Evolutionary conservation across 305 asterid species (phyloP), one percentile per base, ranked within the genome.

Genomic region (Plantago coronopus): DNA sequence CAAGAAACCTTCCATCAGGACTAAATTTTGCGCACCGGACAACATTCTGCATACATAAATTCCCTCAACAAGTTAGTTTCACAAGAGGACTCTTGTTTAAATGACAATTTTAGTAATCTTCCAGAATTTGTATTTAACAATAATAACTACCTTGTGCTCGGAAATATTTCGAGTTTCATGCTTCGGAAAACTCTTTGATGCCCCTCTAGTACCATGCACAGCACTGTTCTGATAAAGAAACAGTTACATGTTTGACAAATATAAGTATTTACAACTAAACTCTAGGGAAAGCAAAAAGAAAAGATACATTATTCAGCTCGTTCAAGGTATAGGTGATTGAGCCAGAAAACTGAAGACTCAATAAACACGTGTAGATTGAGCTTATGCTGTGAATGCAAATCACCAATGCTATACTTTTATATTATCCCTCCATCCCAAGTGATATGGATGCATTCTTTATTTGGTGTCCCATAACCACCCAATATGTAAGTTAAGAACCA

Each of bases 21-120:
- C 96, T 89, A 61, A 86, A 86, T 75, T 87, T 86, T 70, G 95
- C 96, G 72, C 95, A 89, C 75, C 91, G 83, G 44, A 91, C 94
- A 42, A 76, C 85, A 74, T 78, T 86, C 96, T 89, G 57, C 57
- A 40, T 57, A 58, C 22, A 13, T 19, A 23, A 71, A 59, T 67
- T 27, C 53, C 50, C 48, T 17, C 17, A 25, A 0, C 14, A 6
- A 13, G 19, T 47, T 55, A 49, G 61, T 48, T 59, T 72, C 61
- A 67, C 38, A 67, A 46, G 16, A 68, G 64, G 37, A 63, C 21
- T 54, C 54, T 22, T 44, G 44, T 25, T 53, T 49, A 70, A 43
- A 16, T 56, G 42, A 57, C 43, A 74, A 67, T 18, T 64, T 29
- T 21, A 56, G 54, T 27, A 29, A 61, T 46, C 44, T 38, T 27